Percentiles rank a stretch among this genome's conserved stretches.
phyloP scores from a whole-genome alignment of 148 eudicot genomes.

The Agrostemma githago region DNA sequence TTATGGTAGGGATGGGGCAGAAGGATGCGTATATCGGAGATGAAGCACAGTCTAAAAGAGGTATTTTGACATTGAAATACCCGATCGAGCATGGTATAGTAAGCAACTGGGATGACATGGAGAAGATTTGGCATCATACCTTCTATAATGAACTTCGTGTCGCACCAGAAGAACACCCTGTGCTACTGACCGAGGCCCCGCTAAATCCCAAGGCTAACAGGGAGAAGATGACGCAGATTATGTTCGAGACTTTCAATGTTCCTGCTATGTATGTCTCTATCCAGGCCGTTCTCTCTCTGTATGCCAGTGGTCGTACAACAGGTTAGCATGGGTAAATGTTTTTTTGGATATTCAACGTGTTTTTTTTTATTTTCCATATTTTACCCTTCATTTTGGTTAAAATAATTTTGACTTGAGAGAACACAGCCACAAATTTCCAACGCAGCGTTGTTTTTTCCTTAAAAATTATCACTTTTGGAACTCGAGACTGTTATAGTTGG shows the following conservation, averaged over 20 bases:
- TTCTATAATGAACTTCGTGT: slow-evolving; percentile 67
- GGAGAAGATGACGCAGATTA: slow-evolving; percentile 57
- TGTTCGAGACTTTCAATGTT: slow-evolving; percentile 59
- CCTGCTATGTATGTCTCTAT: slow-evolving; percentile 60
- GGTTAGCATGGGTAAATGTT: slow-evolving; percentile 20
- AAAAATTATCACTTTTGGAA: too few relatives aligned
- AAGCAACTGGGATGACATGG: slow-evolving; percentile 63
- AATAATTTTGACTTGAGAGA: too few relatives aligned
- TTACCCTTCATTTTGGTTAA: too few relatives aligned
- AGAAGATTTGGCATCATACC: slow-evolving; percentile 67
- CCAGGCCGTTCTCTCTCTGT: slow-evolving; percentile 55
- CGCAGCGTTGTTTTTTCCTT: too few relatives aligned
- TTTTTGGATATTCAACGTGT: too few relatives aligned
- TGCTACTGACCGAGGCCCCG: slow-evolving; percentile 59
- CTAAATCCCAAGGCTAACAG: slow-evolving; percentile 54
- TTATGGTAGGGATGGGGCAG: slow-evolving; percentile 38
- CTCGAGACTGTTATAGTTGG: too few relatives aligned
- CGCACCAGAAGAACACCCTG: slow-evolving; percentile 63
- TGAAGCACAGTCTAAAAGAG: slow-evolving; percentile 37
- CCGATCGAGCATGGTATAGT: slow-evolving; percentile 53
- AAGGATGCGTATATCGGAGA: slow-evolving; percentile 36
- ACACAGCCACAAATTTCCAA: too few relatives aligned
- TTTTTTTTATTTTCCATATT: too few relatives aligned
- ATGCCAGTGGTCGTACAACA: slow-evolving; percentile 65
- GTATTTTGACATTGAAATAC: slow-evolving; percentile 36